Evolutionary conservation across 2,329 filamentous ascomycete genomes (phyloP).

Genomic region (Monilinia fructicola): DNA sequence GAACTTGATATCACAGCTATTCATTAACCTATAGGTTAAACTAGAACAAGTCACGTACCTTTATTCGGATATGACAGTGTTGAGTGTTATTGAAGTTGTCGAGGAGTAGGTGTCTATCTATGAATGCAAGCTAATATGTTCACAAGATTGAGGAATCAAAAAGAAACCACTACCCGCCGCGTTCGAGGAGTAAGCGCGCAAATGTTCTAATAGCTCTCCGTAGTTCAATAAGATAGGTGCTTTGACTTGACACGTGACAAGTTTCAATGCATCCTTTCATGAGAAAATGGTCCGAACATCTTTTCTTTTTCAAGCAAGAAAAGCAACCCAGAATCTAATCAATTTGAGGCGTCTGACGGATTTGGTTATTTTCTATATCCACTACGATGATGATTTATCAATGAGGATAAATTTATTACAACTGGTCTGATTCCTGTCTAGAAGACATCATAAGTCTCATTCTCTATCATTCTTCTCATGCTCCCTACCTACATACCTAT

Average conservation of each 20-base stretch:
- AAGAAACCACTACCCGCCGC: neutral
- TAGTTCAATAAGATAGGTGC: accelerated
- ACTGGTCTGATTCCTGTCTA: no score
- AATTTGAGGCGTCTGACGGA: no score
- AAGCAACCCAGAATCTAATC: no score
- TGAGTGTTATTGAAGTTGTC: neutral
- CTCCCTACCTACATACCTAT: no score
- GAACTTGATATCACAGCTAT: neutral
- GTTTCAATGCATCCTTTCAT: accelerated
- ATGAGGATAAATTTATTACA: no score
- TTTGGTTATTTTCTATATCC: no score
- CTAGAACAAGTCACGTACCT: neutral
- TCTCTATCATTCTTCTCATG: neutral
- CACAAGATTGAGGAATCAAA: neutral
- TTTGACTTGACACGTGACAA: neutral
- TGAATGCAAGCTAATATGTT: neutral
- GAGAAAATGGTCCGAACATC: neutral
- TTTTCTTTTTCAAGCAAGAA: neutral
- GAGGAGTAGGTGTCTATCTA: neutral
- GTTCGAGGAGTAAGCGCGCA: slow-evolving; percentile 2
- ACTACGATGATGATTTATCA: no score
- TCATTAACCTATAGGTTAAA: neutral
- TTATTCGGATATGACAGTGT: neutral
- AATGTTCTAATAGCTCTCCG: neutral
- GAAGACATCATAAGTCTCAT: neutral